phyloP scores from a whole-genome alignment of 371 early-diverging fungal genomes.

The Syncephalastrum contaminatum region DNA sequence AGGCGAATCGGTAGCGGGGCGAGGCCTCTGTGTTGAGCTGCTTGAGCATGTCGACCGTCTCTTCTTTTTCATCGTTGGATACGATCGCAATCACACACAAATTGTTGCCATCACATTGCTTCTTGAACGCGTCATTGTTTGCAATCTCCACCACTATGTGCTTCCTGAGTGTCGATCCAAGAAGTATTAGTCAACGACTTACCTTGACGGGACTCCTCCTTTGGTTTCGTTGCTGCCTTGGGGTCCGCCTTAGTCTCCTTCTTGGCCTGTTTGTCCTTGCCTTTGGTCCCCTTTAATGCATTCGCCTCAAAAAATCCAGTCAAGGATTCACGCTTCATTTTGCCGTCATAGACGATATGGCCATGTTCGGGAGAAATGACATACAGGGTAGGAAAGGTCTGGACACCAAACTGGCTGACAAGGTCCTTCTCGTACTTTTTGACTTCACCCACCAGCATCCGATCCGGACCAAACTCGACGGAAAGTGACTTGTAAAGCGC shows the following conservation, averaged over 20 bases:
- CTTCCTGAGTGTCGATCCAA: neutral
- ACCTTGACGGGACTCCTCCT: conserved; percentile 15
- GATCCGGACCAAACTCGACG: conserved; percentile 62
- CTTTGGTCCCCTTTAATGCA: conserved; percentile 31
- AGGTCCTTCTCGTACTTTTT: conserved; percentile 52
- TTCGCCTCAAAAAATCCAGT: conserved; percentile 58
- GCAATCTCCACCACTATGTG: conserved; percentile 12
- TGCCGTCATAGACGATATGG: conserved; percentile 41
- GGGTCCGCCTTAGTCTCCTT: conserved; percentile 13
- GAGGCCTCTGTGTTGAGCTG: conserved; percentile 31
- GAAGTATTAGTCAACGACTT: conserved; percentile 5
- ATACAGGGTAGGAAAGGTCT: conserved; percentile 63
- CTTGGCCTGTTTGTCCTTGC: too few relatives aligned
- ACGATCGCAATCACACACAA: conserved; percentile 66
- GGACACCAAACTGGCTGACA: conserved; percentile 54
- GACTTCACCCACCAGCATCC: conserved; percentile 75
- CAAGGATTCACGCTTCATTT: conserved; percentile 57
- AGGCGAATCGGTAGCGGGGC: conserved; percentile 50
- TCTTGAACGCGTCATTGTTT: neutral
- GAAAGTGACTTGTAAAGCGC: conserved; percentile 86
- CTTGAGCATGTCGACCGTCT: conserved; percentile 54
- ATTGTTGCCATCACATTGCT: conserved; percentile 11
- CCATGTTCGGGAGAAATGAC: conserved; percentile 49
- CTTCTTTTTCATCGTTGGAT: conserved; percentile 56
- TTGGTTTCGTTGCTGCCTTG: conserved; percentile 9